Percentiles rank a stretch among this genome's conserved stretches.
Evolutionary conservation across 2,329 filamentous ascomycete genomes (phyloP).

Genomic region (Sporothrix brasiliensis): DNA sequence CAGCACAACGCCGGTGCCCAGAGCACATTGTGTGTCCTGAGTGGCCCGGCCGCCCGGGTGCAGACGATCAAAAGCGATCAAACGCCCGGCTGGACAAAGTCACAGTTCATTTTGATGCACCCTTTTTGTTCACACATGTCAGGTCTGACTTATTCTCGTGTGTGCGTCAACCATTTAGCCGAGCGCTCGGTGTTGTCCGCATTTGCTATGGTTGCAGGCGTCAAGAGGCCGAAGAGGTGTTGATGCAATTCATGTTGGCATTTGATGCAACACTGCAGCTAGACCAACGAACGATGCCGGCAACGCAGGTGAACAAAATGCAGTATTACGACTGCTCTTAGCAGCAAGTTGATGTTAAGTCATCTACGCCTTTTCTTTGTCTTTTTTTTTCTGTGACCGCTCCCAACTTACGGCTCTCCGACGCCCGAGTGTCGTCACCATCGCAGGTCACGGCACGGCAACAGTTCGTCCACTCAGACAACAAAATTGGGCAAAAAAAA

Average conservation of each 20-base stretch:
- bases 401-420: no score
- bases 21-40: constrained; percentile 24
- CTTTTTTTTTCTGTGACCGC: background rate
- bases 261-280: background rate
- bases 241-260: background rate
- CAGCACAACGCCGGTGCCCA: constrained; percentile 7
- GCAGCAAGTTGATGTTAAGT: no score
- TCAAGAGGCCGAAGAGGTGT: background rate
- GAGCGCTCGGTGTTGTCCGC: background rate
- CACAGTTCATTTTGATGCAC: background rate
- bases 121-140: background rate
- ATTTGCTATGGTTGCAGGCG: background rate
- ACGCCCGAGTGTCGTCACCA: no score
- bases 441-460: no score
- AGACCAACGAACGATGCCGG: no score
- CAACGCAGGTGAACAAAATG: no score
- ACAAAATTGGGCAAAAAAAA: background rate
- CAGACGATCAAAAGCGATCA: constrained; percentile 29
- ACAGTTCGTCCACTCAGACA: no score
- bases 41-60: constrained; percentile 4
- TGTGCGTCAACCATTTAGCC: background rate
- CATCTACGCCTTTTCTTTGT: background rate
- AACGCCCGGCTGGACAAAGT: constrained; percentile 1
- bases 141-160: background rate
- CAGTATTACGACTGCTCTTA: no score